Percentiles rank a stretch among this genome's conserved stretches.
Evolutionary conservation across 768 basidiomycete species (phyloP).

Genomic region (Exidia glandulosa): DNA sequence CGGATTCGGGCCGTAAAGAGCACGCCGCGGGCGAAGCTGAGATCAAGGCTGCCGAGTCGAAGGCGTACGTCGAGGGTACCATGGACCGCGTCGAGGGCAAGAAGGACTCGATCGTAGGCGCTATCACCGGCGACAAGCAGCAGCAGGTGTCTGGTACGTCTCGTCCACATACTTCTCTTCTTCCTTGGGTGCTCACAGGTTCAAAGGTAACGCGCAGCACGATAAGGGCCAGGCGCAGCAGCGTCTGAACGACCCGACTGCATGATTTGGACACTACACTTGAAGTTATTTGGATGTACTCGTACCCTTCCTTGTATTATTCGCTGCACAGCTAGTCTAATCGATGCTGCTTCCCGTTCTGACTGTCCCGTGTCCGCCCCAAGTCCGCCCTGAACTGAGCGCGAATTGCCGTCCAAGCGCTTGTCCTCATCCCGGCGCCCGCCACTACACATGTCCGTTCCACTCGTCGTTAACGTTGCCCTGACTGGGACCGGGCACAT

Average conservation of each 20-base stretch:
- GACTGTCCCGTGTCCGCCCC: too few species aligned
- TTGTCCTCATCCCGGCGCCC: too few species aligned
- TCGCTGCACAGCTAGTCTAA: too few species aligned
- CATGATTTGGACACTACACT: background rate
- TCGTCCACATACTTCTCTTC: too few species aligned
- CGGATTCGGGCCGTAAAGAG: slow-evolving; percentile 36
- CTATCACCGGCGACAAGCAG: slow-evolving; percentile 43
- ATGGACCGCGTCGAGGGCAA: slow-evolving; percentile 36
- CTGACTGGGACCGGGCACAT: too few species aligned
- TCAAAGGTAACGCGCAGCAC: slow-evolving; percentile 1
- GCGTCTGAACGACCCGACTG: slow-evolving; percentile 2
- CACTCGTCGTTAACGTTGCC: too few species aligned
- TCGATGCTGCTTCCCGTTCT: too few species aligned
- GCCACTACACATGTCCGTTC: too few species aligned
- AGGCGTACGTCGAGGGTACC: slow-evolving; percentile 41
- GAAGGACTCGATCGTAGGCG: slow-evolving; percentile 43
- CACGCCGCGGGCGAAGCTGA: slow-evolving; percentile 37
- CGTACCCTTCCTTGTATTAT: background rate
- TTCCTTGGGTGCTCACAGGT: background rate
- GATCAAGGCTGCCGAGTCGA: slow-evolving; percentile 32
- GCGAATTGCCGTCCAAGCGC: too few species aligned
- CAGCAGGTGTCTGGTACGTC: slow-evolving; percentile 37
- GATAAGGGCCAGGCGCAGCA: slow-evolving; percentile 5
- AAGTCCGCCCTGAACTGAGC: too few species aligned
- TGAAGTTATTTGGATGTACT: background rate